Percentiles rank a stretch among this genome's conserved stretches.
These are phyloP conservation scores for Lactifluus subvellereus DNA, from an alignment of 768 basidiomycete species.

Conservation along the genomic window DNA sequence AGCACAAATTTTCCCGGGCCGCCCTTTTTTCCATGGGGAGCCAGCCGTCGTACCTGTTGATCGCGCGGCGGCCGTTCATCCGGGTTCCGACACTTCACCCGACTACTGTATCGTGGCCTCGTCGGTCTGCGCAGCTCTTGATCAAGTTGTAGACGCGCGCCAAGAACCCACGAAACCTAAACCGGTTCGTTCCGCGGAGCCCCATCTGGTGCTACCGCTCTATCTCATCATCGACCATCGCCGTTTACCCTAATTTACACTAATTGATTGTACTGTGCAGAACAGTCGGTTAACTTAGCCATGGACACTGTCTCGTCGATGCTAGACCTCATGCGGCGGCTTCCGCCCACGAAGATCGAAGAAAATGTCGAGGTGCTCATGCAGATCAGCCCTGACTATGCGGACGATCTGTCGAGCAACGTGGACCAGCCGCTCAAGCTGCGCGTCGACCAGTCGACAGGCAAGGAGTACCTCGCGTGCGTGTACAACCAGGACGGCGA, in stretches of 20 bases:
- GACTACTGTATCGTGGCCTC: no score
- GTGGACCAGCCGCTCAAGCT: conserved; percentile 92
- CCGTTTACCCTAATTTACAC: no score
- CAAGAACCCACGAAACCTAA: no score
- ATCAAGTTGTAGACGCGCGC: no score
- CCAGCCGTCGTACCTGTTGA: neutral
- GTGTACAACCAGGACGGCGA: conserved; percentile 93
- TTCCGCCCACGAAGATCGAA: conserved; percentile 87
- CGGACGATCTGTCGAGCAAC: conserved; percentile 90
- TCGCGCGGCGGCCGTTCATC: neutral
- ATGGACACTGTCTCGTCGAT: conserved; percentile 82
- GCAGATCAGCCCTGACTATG: conserved; percentile 82
- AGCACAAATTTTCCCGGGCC: no score
- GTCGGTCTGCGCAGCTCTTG: no score
- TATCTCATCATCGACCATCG: no score
- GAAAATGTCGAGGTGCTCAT: conserved; percentile 82
- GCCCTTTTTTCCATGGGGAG: no score
- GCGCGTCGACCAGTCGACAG: conserved; percentile 70
- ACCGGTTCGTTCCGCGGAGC: no score
- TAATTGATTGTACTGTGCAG: no score
- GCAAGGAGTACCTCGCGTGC: conserved; percentile 87
- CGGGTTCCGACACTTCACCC: conserved; percentile 32
- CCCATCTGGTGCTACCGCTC: no score
- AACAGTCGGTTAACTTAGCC: conserved; percentile 24
- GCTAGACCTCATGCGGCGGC: conserved; percentile 91